phyloP scores from a whole-genome alignment of 306 rosid genomes.

The Inga leiocalycina region DNA sequence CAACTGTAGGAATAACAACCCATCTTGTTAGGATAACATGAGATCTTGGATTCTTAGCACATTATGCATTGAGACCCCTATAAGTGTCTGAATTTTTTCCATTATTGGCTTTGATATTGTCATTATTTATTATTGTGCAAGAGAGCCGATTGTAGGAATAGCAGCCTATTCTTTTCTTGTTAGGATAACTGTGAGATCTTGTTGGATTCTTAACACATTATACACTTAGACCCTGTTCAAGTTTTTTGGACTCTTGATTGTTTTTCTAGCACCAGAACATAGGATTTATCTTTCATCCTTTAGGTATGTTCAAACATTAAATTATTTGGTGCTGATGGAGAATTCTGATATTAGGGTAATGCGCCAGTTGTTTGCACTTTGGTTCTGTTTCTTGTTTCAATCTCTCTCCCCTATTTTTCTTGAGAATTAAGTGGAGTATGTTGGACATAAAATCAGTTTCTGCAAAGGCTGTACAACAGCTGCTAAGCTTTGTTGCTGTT shows the following conservation, averaged over 20 bases:
- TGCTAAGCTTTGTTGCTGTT: not conserved
- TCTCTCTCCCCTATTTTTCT: not conserved
- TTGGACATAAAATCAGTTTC: slow-evolving; percentile 1
- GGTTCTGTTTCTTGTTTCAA: not conserved
- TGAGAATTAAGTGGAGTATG: not conserved
- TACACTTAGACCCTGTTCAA: not conserved
- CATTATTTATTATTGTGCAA: not conserved
- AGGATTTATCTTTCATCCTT: not conserved
- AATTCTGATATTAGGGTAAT: not conserved
- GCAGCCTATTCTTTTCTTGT: not conserved
- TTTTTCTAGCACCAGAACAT: not conserved
- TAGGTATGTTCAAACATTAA: not conserved
- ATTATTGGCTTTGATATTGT: not conserved
- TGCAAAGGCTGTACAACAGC: not conserved
- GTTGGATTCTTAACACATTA: not conserved
- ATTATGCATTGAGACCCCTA: not conserved
- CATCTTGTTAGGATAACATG: slow-evolving; percentile 15
- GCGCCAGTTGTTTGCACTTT: not conserved
- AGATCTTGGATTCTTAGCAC: slow-evolving; percentile 4
- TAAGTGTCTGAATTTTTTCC: not conserved
- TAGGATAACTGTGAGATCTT: slow-evolving; percentile 17
- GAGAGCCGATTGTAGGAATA: not conserved
- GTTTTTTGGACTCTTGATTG: not conserved
- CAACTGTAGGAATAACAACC: not conserved
- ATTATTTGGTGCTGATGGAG: slow-evolving; percentile 1